These are phyloP conservation scores for Vigna trinervia DNA, from an alignment of 306 rosid species.

Conservation along the genomic window DNA sequence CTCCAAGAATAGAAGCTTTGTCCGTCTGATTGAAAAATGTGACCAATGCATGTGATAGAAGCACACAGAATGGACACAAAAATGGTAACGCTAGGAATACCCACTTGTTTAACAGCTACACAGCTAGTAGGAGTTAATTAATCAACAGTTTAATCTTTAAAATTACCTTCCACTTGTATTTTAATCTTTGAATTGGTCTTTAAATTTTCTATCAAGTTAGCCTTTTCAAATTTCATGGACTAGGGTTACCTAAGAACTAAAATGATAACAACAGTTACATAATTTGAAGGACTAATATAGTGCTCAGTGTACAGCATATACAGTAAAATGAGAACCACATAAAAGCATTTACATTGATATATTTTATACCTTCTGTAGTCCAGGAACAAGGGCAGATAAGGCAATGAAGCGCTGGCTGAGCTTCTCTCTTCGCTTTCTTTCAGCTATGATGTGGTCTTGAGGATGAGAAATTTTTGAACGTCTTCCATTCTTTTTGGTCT, in stretches of 20 bases:
- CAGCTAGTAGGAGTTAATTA: neutral
- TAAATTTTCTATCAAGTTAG: neutral
- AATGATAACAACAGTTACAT: neutral
- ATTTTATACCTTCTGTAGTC: slow-evolving; percentile 41
- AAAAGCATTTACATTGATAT: neutral
- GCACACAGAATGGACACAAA: neutral
- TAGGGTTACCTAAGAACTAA: neutral
- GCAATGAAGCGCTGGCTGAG: slow-evolving; percentile 90
- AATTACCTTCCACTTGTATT: neutral
- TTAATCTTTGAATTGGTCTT: neutral
- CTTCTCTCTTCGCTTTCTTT: slow-evolving; percentile 86
- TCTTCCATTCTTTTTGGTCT: slow-evolving; percentile 44
- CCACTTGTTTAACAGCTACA: neutral
- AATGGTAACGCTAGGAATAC: neutral
- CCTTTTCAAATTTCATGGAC: neutral
- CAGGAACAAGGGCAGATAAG: slow-evolving; percentile 83
- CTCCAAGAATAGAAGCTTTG: slow-evolving; percentile 96
- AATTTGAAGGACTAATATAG: neutral
- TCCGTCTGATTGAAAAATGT: slow-evolving; percentile 63
- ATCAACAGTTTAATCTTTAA: neutral
- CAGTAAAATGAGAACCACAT: neutral
- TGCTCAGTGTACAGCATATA: neutral
- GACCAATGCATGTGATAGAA: slow-evolving; percentile 16
- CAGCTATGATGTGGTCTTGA: slow-evolving; percentile 87
- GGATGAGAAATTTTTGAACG: slow-evolving; percentile 61